These are phyloP conservation scores for Withania somnifera DNA, from an alignment of 305 asterid genomes.

Conservation along the genomic window DNA sequence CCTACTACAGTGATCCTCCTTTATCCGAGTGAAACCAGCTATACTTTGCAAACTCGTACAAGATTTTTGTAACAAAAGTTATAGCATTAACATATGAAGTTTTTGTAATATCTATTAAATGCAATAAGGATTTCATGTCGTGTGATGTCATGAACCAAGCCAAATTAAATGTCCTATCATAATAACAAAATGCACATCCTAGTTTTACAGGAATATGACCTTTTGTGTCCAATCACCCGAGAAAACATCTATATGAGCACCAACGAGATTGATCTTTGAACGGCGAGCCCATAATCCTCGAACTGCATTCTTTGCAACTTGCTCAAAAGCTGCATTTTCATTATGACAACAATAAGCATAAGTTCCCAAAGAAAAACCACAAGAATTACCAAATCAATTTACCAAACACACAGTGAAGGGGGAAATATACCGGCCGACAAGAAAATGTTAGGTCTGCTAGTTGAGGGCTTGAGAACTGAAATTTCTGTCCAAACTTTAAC, in stretches of 20 bases:
- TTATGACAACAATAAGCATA: conserved; percentile 13
- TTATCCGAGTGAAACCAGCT: neutral
- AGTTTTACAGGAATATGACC: conserved; percentile 30
- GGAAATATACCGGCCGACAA: neutral
- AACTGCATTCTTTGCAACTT: conserved; percentile 90
- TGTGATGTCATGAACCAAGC: neutral
- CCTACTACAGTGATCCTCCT: neutral
- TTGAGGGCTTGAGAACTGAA: neutral
- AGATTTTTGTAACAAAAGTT: neutral
- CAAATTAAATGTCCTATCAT: neutral
- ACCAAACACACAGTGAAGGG: neutral
- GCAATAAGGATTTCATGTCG: neutral
- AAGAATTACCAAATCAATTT: neutral
- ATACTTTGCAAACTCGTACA: neutral
- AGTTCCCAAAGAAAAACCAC: neutral
- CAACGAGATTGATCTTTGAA: conserved; percentile 89
- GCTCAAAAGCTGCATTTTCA: conserved; percentile 71
- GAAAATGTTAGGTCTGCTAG: neutral
- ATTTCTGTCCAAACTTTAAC: neutral
- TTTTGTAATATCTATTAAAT: neutral
- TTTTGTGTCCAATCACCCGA: conserved; percentile 99
- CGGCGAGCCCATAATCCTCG: conserved; percentile 98
- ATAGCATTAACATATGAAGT: neutral
- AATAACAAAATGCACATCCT: conserved; percentile 9
- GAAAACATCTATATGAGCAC: conserved; percentile 97